phyloP scores from a whole-genome alignment of 2,329 filamentous ascomycete genomes.

The Whalleya microplaca region DNA sequence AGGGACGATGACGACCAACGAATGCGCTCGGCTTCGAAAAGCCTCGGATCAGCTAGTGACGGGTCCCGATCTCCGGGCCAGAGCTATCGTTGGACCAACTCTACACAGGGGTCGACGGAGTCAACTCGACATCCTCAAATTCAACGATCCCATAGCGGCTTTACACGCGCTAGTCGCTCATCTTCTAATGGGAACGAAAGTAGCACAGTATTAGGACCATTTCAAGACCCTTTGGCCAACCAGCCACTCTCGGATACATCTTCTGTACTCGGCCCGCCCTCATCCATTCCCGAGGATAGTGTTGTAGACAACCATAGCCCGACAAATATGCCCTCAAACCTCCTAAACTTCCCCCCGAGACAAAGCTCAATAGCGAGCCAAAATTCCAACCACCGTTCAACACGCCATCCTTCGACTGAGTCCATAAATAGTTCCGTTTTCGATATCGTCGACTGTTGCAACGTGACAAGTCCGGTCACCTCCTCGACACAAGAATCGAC shows the following conservation, averaged over 20 bases:
- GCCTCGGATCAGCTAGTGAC: conserved; percentile 30
- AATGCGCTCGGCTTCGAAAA: conserved; percentile 32
- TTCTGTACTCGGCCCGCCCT: conserved; percentile 18
- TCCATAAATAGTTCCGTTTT: conserved; percentile 43
- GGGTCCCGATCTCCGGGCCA: conserved; percentile 33
- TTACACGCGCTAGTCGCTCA: conserved; percentile 23
- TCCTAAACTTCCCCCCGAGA: conserved; percentile 29
- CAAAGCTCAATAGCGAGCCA: conserved; percentile 30
- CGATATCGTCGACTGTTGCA: conserved; percentile 36
- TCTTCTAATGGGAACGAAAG: conserved; percentile 21
- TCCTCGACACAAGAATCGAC: conserved; percentile 22
- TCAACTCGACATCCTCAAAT: conserved; percentile 12
- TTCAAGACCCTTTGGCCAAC: conserved; percentile 16
- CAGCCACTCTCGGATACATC: conserved; percentile 27
- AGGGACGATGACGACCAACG: conserved; percentile 30
- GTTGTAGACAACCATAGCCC: conserved; percentile 19
- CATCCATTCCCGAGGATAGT: conserved; percentile 28
- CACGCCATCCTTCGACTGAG: conserved; percentile 39
- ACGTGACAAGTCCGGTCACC: conserved; percentile 23
- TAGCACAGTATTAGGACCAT: conserved; percentile 15
- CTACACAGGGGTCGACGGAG: conserved; percentile 33
- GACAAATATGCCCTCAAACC: conserved; percentile 16
- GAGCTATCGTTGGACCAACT: conserved; percentile 37
- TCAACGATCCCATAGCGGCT: conserved; percentile 25
- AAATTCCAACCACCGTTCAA: conserved; percentile 24